Evolutionary conservation across 495 filamentous ascomycete species (phyloP), one percentile per base, ranked within the genome.

Genomic region (Penicillium samsonianum): DNA sequence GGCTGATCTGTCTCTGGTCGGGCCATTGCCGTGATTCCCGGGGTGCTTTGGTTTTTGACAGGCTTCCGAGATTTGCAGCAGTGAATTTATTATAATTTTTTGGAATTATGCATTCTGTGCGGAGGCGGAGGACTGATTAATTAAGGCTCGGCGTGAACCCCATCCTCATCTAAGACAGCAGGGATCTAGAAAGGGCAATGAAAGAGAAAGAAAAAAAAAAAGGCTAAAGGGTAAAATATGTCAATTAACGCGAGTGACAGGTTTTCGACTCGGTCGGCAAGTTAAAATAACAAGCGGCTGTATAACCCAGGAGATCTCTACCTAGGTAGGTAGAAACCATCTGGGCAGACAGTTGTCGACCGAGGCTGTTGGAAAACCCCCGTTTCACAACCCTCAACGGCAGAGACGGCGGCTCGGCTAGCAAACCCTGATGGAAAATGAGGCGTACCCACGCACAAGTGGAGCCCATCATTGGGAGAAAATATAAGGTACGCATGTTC

Each of bases 361-460:
- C 31, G 40, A 52, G 59, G 37, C 40, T 43, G 35, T 47, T 55
- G 45, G 45, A 31, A 33, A 52, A 30, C 11, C 26, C 53, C 35
- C 17, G 62, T 67, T 65, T 67, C 62, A 67, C 60, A 56, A 51
- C 30, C n/a, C 9, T 8, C 31, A 60, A 62, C 59, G 57, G 62
- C 56, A 51, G 35, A 45, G 41, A 45, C 28, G 25, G 50, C 60
- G 65, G 65, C 57, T 68, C 65, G 65, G 65, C 60, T 68, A 68
- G 60, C 59, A 55, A 59, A 56, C 60, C 60, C 63, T 61, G 56
- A 31, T 20, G 23, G 42, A 58, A 41, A 33, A 31, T 28, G 25
- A 35, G 30, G 48, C 37, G 42, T 35, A 25, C 12, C 43, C 46
- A 50, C 50, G 31, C 49, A 49, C 47, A 56, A 58, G 41, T 48